Evolutionary conservation across 495 filamentous ascomycete genomes (phyloP).

Genomic region (Penicillium antarcticum): DNA sequence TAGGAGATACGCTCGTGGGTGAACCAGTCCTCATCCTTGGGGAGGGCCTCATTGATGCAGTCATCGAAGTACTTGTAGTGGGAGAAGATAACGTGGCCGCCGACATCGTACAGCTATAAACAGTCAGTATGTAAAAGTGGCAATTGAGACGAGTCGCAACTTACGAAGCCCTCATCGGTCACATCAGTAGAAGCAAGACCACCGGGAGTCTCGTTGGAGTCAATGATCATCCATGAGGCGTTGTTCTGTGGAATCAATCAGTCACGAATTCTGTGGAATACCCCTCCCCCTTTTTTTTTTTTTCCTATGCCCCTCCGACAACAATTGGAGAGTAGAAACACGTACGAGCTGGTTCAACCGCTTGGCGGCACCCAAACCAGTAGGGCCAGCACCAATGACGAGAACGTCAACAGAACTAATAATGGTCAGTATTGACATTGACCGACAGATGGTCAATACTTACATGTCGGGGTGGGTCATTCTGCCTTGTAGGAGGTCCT

Average conservation of each 20-base stretch:
- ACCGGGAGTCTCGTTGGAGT: conserved; percentile 88
- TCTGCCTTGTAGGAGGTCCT: conserved; percentile 57
- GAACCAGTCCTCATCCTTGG: conserved; percentile 92
- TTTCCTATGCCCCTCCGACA: conserved; percentile 6
- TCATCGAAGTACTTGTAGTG: conserved; percentile 99
- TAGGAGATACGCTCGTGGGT: conserved; percentile 98
- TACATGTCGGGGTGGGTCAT: conserved; percentile 57
- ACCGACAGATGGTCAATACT: conserved; percentile 14
- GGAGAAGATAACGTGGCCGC: conserved; percentile 99
- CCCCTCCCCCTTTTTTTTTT: conserved; percentile 22
- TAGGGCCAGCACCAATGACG: conserved; percentile 96
- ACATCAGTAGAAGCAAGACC: conserved; percentile 96
- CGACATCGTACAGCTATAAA: conserved; percentile 91
- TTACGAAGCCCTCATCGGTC: conserved; percentile 94
- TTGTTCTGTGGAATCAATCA: conserved; percentile 55
- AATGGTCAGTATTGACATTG: conserved; percentile 17
- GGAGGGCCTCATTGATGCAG: conserved; percentile 93
- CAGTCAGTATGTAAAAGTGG: conserved; percentile 10
- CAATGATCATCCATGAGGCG: conserved; percentile 94
- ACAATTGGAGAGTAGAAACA: conserved; percentile 18
- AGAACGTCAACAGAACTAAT: conserved; percentile 89
- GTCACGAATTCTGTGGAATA: conserved; percentile 7
- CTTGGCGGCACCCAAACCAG: conserved; percentile 95
- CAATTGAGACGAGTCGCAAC: conserved; percentile 37
- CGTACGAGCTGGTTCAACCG: conserved; percentile 92